Evolutionary conservation across 768 basidiomycete species (phyloP), one percentile per base, ranked within the genome.

Genomic region (Hygrocybe coccinea): DNA sequence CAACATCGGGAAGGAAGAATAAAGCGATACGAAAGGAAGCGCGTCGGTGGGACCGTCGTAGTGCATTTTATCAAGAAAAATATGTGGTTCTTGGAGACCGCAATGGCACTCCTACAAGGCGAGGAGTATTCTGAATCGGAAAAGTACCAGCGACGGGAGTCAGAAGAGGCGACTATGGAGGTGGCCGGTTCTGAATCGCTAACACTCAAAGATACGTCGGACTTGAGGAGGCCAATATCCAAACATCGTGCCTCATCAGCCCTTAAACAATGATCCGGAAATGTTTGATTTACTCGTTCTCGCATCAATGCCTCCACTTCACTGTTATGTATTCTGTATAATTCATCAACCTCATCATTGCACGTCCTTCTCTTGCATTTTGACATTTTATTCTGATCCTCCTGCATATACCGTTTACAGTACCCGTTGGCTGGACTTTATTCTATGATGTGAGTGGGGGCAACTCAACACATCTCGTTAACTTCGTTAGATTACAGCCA

Each of bases 61-160:
- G 93, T 99, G 50, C 95, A 99, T 73, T 97, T 91, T 68, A 87
- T 99, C 78, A 99, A 97, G 84, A 88, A 91, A 69, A 85, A 91
- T 60, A 88, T 90, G 74, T 99, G 95, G 95, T 97, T 89, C 72
- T 70, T 94, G 61, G 95, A 99, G 74, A 91, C 95, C 5, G 91
- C 92, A 10, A 72, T 93, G 10, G 93, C 92, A 15, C 75, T 99
- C 22, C 75, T 97, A 25, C 91, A 89, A 52, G 82, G 85, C n/a
- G 82, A 85, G 29, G 86, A 91, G 56, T 72, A 80, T 55, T 85
- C 83, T 9, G 84, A 87, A 61, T 65, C 67, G 21, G 80, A 81
- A 59, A 72, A 71, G 52, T 74, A 71, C 56, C 72, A 73, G 39
- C 24, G 34, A 37, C 57, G 58, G 48, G 63, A 61, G 59, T 53